These are phyloP conservation scores for Ogataea allantospora DNA, from an alignment of 805 yeast species.

Conservation along the genomic window DNA sequence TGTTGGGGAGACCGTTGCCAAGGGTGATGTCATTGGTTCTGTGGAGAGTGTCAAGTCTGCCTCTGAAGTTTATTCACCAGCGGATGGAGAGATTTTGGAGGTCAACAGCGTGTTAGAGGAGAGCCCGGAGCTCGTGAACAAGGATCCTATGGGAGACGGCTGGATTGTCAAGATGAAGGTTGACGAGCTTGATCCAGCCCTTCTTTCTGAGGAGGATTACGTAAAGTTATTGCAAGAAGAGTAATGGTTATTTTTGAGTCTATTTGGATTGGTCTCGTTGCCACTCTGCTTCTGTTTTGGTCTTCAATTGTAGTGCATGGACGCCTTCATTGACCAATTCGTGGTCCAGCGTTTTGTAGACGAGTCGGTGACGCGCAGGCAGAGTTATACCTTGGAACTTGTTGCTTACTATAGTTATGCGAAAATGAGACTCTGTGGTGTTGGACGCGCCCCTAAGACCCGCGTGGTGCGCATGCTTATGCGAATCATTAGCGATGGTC, in stretches of 20 bases:
- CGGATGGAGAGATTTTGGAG: slow-evolving; percentile 70
- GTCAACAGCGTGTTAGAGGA: slow-evolving; percentile 65
- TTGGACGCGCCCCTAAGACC: slow-evolving; percentile 75
- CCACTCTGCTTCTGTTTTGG: slow-evolving; percentile 69
- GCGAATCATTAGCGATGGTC: slow-evolving; percentile 74
- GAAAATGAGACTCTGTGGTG: slow-evolving; percentile 77
- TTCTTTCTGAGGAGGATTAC: slow-evolving; percentile 55
- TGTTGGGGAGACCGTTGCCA: slow-evolving; percentile 39
- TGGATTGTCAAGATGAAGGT: slow-evolving; percentile 85
- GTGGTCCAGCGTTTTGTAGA: slow-evolving; percentile 66
- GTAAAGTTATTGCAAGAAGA: slow-evolving; percentile 56
- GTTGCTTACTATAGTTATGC: slow-evolving; percentile 69
- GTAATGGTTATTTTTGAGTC: slow-evolving; percentile 25
- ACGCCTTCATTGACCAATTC: slow-evolving; percentile 71
- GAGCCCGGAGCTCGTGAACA: slow-evolving; percentile 75
- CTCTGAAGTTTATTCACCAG: slow-evolving; percentile 87
- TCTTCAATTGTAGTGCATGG: slow-evolving; percentile 84
- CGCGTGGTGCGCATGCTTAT: slow-evolving; percentile 84
- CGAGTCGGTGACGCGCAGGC: slow-evolving; percentile 76
- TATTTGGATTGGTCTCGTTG: slow-evolving; percentile 17
- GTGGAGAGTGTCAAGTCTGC: slow-evolving; percentile 96
- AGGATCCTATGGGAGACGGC: slow-evolving; percentile 90
- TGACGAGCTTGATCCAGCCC: slow-evolving; percentile 37
- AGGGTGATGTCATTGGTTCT: slow-evolving; percentile 85
- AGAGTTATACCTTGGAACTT: slow-evolving; percentile 60